Base-by-base conservation (phyloP, 148 eudicot genomes). In the Dianthus caryophyllus region DNA sequence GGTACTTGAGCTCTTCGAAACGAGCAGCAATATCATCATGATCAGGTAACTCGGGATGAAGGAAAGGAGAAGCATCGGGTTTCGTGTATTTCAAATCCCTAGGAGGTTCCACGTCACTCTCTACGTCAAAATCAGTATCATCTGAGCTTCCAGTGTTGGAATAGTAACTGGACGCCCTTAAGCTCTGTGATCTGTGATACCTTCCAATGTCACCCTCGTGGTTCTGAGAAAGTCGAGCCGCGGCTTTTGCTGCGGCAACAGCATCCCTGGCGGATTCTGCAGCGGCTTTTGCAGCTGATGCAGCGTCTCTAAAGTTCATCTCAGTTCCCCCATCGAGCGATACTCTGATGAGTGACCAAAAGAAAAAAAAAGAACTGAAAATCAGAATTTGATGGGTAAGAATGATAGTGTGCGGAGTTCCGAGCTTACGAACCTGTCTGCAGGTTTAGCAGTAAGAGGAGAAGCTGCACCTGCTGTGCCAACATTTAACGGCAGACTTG, bases 21-120 rank as follows among this genome's bases (percentile, higher is more conserved):
- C 98, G 95, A 31, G 98, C 92, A 69, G 92, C 71, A 60, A 94
- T 81, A n/a, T 73, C 65, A 68, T 94, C 97, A 58, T 85, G 90
- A 71, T 94, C 98, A 21, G 98, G 98, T 78, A 94, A 71, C 49
- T 94, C 90, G 29, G 96, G 96, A 78, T 86, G 96, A 68, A 83
- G 80, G 38, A 84, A 79, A 20, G 78, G 74, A 26, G 53, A 66
- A 21, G 65, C 71, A 13, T 69, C 74, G n/a, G 63, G 63, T 26
- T 75, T 71, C 41, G 21, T 64, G 49, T 80, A 61, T 36, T 61
- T 21, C 21, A 64, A 9, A 72, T 58, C 22, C 30, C 58, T 11
- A 57, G 82, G 78, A 49, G 74, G 74, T 44, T 83, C 87, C 76
- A 72, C 61, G 50, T 84, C 86, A 44, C 64, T 70, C 53, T 86